Evolutionary conservation across 306 rosid genomes (phyloP).

Genomic region (Rubus idaeus): DNA sequence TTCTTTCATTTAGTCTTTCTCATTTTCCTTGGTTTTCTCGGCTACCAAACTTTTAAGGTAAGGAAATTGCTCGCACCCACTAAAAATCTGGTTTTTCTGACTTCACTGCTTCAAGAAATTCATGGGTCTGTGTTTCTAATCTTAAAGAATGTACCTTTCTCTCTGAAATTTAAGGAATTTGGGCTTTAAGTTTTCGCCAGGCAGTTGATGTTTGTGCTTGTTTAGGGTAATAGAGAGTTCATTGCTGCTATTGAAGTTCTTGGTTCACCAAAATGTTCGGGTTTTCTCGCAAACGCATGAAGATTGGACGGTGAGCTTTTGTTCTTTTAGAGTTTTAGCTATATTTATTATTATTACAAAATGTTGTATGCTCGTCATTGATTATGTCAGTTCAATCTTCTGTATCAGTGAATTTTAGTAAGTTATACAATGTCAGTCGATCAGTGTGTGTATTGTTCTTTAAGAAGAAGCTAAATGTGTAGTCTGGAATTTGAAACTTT

Average conservation of each 20-base stretch:
- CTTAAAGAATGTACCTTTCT: not conserved
- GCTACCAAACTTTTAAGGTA: conserved; percentile 20
- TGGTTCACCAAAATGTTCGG: conserved; percentile 59
- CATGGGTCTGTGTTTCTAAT: not conserved
- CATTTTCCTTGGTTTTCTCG: conserved; percentile 32
- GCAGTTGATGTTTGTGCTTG: conserved; percentile 21
- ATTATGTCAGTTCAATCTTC: not conserved
- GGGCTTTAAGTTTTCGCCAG: not conserved
- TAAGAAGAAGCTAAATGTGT: not conserved
- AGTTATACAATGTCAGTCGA: not conserved
- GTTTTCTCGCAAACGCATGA: conserved; percentile 83
- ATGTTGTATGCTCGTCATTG: not conserved
- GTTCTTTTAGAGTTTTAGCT: not conserved
- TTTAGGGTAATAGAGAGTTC: not conserved
- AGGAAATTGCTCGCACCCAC: not conserved
- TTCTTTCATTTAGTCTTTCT: conserved; percentile 5
- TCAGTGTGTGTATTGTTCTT: not conserved
- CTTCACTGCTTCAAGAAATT: not conserved
- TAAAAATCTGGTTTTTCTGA: not conserved
- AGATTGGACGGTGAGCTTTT: conserved; percentile 64
- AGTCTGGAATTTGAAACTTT: not conserved
- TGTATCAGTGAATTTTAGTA: not conserved
- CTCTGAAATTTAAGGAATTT: conserved; percentile 22
- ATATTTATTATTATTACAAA: not conserved
- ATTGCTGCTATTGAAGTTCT: conserved; percentile 12